Percentiles rank a stretch among this genome's conserved stretches.
These are phyloP conservation scores for Fremontodendron californicum DNA, from an alignment of 345 rosid species.

Conservation along the genomic window DNA sequence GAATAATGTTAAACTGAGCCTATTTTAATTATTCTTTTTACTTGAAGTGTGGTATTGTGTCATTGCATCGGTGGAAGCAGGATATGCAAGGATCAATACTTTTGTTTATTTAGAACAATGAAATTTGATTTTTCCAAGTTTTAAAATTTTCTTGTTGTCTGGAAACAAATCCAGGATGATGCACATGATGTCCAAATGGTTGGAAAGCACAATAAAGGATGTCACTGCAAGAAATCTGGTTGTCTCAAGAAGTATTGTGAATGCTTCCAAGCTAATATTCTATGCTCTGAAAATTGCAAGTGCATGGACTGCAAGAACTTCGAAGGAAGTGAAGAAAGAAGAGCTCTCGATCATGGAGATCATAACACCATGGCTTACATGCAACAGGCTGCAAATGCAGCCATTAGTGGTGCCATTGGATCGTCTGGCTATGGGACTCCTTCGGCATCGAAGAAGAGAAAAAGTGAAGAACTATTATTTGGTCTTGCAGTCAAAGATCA, in stretches of 20 bases:
- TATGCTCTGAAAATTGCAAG: slow-evolving; percentile 83
- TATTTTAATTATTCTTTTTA: not conserved
- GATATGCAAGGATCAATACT: not conserved
- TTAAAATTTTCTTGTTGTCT: not conserved
- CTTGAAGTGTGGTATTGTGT: not conserved
- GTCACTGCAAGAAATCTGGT: slow-evolving; percentile 83
- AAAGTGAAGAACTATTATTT: slow-evolving; percentile 36
- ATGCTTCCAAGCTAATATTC: slow-evolving; percentile 76
- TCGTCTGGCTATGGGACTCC: slow-evolving; percentile 53
- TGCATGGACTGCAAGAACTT: slow-evolving; percentile 80
- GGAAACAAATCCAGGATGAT: slow-evolving; percentile 47
- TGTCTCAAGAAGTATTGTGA: slow-evolving; percentile 94
- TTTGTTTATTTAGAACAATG: not conserved
- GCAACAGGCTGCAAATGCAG: slow-evolving; percentile 71
- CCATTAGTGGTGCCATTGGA: slow-evolving; percentile 55
- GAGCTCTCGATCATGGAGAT: slow-evolving; percentile 42
- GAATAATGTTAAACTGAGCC: not conserved
- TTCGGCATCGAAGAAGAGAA: slow-evolving; percentile 50
- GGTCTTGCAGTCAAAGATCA: slow-evolving; percentile 28
- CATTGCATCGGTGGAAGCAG: not conserved
- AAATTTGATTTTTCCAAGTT: not conserved
- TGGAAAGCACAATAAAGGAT: slow-evolving; percentile 84
- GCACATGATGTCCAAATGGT: slow-evolving; percentile 34
- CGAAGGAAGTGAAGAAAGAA: slow-evolving; percentile 69
- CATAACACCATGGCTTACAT: slow-evolving; percentile 37